Base-by-base conservation (phyloP, 768 basidiomycete species). In the Boletus speciosus region DNA sequence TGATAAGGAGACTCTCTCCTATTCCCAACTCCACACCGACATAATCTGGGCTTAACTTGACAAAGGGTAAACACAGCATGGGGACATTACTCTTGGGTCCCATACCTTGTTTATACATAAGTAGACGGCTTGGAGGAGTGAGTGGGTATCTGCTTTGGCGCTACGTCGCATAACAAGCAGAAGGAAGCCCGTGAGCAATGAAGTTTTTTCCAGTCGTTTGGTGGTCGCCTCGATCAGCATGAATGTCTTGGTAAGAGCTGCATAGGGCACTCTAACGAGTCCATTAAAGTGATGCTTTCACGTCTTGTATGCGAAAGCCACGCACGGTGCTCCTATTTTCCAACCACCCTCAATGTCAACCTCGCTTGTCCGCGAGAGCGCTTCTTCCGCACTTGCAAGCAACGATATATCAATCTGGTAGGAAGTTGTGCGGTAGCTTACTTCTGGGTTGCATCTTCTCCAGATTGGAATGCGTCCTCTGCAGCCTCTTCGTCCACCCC, bases 11-110 rank as follows among this genome's bases (percentile, higher is more conserved):
- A 60, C 88, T 91, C 69, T 99, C 97, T 16, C 96, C 97, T 54
- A 98, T 95, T 32, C 97, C 97, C 2, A 99, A 81, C 69, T 99
- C 96, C 49, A 98, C 78, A 29, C 96, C 95, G 54, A 91, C 77
- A 70, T 98, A 98, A 68, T 98, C 97, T 15, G 97, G 95, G 61
- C 93, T 86, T 52, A 98, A 70, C 95, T 98, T 51, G 42, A 46
- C 29, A 58, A 51, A 37, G 44, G 43, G 21, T 56, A 47, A 54
- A 38, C 19, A 4, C 15, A 44, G 23, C 14, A 27, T 1, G 7
- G 19, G 9, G 37, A 40, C 23, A 36, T 12, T 31, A 45, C 43
- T 34, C 2, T 36, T 29, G 35, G 12, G 47, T 15, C 14, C 71
- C 84, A 49, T 67, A 98, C 94, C 56, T 94, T 78, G 66, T 99